phyloP scores from a whole-genome alignment of 306 rosid species.

The Cucumis cinereus region DNA sequence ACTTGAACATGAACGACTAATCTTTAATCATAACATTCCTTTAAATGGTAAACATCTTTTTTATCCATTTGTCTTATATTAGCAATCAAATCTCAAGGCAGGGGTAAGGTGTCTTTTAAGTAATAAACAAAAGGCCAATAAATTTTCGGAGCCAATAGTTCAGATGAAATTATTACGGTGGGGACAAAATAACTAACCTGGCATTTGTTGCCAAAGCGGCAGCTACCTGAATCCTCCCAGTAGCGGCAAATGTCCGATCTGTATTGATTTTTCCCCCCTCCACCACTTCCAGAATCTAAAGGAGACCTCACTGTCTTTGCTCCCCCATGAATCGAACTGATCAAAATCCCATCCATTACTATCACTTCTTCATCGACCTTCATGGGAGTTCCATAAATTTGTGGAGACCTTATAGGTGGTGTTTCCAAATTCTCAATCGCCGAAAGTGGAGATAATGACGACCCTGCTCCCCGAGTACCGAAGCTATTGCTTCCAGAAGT shows the following conservation, averaged over 20 bases:
- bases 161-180: background rate
- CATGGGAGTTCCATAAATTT: slow-evolving; percentile 31
- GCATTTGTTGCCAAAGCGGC: slow-evolving; percentile 34
- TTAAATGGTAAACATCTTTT: background rate
- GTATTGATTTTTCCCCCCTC: slow-evolving; percentile 15
- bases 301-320: slow-evolving; percentile 32
- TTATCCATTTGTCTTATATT: background rate
- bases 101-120: background rate
- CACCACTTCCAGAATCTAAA: slow-evolving; percentile 14
- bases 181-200: slow-evolving; percentile 30
- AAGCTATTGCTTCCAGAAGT: slow-evolving; percentile 9
- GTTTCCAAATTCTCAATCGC: slow-evolving; percentile 34
- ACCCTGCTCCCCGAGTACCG: slow-evolving; percentile 1
- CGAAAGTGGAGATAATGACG: slow-evolving; percentile 34
- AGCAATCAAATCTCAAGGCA: background rate
- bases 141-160: background rate
- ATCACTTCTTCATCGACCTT: slow-evolving; percentile 47
- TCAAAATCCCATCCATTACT: slow-evolving; percentile 53
- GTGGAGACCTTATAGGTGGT: slow-evolving; percentile 16
- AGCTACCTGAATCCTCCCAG: slow-evolving; percentile 35
- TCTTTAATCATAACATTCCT: background rate
- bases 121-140: background rate
- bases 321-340: slow-evolving; percentile 10
- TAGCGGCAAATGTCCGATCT: slow-evolving; percentile 26
- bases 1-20: background rate